Conservation (phyloP, 139 green algal genomes). For the Chlamydomonas applanata region DNA sequence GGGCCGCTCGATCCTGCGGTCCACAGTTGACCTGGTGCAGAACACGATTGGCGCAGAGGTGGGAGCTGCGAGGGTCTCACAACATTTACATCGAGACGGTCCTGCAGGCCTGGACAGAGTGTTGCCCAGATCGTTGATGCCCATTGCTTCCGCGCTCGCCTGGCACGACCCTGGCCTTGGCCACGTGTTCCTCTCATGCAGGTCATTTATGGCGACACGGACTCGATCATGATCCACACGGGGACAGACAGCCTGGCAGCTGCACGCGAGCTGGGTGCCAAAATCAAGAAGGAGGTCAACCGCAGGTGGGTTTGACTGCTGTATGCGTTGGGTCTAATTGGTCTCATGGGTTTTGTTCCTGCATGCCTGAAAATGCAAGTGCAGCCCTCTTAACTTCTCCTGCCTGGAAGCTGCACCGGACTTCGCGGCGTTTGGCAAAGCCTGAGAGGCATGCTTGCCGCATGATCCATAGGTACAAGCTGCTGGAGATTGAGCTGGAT, state of each 20-base stretch:
- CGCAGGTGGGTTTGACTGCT: constrained; percentile 9
- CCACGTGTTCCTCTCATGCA: too few relatives aligned
- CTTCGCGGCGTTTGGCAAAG: too few relatives aligned
- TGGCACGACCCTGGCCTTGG: background rate
- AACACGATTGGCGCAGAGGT: constrained; percentile 38
- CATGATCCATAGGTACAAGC: constrained; percentile 60
- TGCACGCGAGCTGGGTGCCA: constrained; percentile 61
- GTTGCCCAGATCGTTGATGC: too few relatives aligned
- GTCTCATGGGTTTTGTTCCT: too few relatives aligned
- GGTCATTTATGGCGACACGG: constrained; percentile 98
- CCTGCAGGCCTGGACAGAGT: background rate
- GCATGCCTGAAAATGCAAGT: too few relatives aligned
- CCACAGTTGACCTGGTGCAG: constrained; percentile 93
- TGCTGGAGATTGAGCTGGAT: constrained; percentile 98
- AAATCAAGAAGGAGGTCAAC: constrained; percentile 75
- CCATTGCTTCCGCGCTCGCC: too few relatives aligned
- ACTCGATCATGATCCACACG: constrained; percentile 97
- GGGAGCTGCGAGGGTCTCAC: constrained; percentile 5
- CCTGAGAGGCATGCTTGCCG: too few relatives aligned
- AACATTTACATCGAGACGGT: too few relatives aligned
- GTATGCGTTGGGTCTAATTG: too few relatives aligned
- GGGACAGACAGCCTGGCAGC: constrained; percentile 58
- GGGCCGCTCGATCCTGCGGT: constrained; percentile 90
- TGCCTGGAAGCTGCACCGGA: too few relatives aligned
- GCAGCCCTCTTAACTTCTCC: too few relatives aligned